Conservation (phyloP, 1,284 basidiomycete species). For the Trametes versicolor region DNA sequence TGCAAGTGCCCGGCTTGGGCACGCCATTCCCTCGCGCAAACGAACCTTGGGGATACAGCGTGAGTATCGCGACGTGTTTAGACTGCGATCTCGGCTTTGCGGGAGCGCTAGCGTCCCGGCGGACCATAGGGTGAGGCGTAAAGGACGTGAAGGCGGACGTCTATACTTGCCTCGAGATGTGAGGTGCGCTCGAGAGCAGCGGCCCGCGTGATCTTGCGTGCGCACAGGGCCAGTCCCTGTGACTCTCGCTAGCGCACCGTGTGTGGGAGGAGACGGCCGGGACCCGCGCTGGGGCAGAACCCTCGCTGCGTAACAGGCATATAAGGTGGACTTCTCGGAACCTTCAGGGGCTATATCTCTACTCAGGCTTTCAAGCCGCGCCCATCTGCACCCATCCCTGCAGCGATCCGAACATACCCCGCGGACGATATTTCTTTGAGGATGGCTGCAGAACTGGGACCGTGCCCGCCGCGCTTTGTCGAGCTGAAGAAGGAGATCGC, state of each 20-base stretch:
- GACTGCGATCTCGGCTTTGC: too few relatives aligned
- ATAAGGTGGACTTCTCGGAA: constrained; percentile 4
- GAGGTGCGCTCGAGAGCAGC: neutral
- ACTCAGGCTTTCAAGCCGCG: too few relatives aligned
- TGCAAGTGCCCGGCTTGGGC: neutral
- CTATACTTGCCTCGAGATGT: neutral
- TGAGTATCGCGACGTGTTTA: neutral
- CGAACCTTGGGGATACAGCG: neutral
- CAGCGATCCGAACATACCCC: neutral
- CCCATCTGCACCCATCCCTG: neutral
- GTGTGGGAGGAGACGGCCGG: constrained; percentile 30
- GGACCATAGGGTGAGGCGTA: neutral
- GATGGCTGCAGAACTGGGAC: constrained; percentile 41
- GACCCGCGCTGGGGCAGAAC: neutral
- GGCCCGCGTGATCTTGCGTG: constrained; percentile 30
- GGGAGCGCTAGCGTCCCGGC: neutral
- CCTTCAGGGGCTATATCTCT: neutral
- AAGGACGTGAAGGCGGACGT: neutral
- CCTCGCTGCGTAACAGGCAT: constrained; percentile 1
- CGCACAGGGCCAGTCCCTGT: constrained; percentile 21
- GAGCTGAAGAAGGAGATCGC: constrained; percentile 68
- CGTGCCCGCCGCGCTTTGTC: constrained; percentile 55
- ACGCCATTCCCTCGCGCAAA: neutral
- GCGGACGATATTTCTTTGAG: too few relatives aligned
- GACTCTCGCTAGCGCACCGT: constrained; percentile 21